A percentile compares a stretch with the other conserved stretches of the same genome.
phyloP scores from a whole-genome alignment of 176 grass and related monocot genomes.

The Rhynchospora tenuis region DNA sequence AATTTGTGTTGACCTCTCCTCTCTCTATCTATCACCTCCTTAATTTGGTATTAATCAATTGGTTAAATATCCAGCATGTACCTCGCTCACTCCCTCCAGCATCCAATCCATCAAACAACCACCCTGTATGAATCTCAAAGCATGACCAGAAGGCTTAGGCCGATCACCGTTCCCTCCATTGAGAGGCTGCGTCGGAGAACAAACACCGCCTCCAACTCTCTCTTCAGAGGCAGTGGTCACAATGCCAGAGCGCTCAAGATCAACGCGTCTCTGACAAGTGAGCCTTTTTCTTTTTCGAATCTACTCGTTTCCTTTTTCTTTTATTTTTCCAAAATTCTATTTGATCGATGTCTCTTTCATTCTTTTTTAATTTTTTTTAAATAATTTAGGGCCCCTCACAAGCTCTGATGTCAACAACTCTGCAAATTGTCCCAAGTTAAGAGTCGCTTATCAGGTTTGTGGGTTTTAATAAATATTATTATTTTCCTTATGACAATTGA shows the following conservation, averaged over 20 bases:
- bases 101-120: not conserved
- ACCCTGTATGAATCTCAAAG: not conserved
- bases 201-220: not conserved
- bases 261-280: not conserved
- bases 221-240: not conserved
- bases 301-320: not conserved
- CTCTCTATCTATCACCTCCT: too few species aligned
- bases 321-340: not conserved
- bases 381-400: constrained; percentile 41
- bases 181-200: not conserved
- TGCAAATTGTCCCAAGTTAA: constrained; percentile 28
- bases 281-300: not conserved
- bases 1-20: too few species aligned
- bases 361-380: not conserved
- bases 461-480: not conserved
- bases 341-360: not conserved
- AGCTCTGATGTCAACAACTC: constrained; percentile 42
- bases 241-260: not conserved
- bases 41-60: too few species aligned
- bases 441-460: constrained; percentile 59
- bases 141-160: not conserved
- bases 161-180: not conserved
- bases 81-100: not conserved
- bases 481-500: not conserved
- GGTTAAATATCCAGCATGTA: not conserved